A percentile compares a stretch with the other conserved stretches of the same genome.
Conservation (phyloP, 768 basidiomycete genomes). For the Pulveroboletus ravenelii region DNA sequence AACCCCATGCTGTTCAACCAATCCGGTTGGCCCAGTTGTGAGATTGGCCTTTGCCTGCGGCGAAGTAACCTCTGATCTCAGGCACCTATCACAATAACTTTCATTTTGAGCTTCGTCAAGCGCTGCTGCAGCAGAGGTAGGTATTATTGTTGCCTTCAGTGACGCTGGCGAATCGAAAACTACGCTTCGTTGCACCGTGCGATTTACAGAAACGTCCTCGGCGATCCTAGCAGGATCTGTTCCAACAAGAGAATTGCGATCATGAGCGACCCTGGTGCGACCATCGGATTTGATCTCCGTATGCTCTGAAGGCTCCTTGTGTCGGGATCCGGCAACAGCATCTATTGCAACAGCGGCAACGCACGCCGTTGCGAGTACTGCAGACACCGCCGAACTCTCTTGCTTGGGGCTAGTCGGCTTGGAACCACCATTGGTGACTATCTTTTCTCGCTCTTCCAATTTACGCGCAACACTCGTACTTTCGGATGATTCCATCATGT, state of each 20-base stretch:
- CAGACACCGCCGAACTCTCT: constrained; percentile 9
- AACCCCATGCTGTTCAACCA: no score
- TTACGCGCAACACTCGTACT: background rate
- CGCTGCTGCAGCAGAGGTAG: background rate
- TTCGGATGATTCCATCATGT: background rate
- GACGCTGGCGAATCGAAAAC: background rate
- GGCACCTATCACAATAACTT: background rate
- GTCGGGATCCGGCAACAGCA: constrained; percentile 3
- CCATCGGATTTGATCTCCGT: background rate
- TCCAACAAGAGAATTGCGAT: background rate
- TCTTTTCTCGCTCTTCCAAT: background rate
- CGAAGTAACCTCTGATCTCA: background rate
- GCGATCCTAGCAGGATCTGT: background rate
- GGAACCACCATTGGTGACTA: background rate
- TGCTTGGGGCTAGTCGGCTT: constrained; percentile 1
- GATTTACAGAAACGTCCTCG: background rate
- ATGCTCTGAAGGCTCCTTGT: constrained; percentile 1
- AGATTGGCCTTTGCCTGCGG: no score
- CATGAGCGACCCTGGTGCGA: background rate
- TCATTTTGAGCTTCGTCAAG: background rate
- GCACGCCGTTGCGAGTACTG: constrained; percentile 5
- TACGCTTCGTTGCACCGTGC: background rate
- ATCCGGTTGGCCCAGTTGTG: no score
- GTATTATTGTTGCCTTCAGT: background rate
- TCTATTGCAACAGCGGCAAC: constrained; percentile 12